Percentiles rank a stretch among this genome's conserved stretches.
phyloP scores from a whole-genome alignment of 371 early-diverging fungal species.

The Mucor piriformis region DNA sequence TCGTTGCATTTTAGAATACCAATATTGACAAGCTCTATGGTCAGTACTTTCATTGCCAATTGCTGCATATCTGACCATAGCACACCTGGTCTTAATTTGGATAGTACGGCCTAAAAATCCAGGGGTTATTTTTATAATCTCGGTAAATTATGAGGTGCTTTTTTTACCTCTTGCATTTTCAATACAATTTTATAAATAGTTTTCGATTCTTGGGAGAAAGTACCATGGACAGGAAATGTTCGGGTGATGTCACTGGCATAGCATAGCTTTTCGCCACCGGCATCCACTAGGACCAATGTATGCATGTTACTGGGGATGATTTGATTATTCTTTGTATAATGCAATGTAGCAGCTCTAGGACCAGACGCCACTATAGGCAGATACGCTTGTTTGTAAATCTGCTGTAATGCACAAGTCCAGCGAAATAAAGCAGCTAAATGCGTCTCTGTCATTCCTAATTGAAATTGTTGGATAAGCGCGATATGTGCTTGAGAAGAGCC shows the following conservation, averaged over 20 bases:
- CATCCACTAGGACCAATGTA: constrained; percentile 81
- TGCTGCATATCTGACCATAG: constrained; percentile 88
- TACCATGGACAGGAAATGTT: constrained; percentile 81
- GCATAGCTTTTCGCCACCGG: constrained; percentile 80
- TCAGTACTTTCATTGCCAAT: constrained; percentile 69
- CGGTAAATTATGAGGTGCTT: background rate
- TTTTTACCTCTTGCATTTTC: constrained; percentile 71
- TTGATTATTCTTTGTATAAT: constrained; percentile 56
- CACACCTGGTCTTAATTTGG: constrained; percentile 69
- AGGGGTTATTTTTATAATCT: background rate
- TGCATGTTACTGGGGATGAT: constrained; percentile 30
- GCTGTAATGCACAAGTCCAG: constrained; percentile 54
- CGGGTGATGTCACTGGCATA: constrained; percentile 92
- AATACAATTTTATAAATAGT: constrained; percentile 83
- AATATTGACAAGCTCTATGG: constrained; percentile 66
- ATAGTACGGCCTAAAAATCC: constrained; percentile 50
- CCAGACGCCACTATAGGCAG: constrained; percentile 67
- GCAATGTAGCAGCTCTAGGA: constrained; percentile 58
- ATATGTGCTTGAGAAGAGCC: constrained; percentile 53
- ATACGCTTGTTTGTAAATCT: constrained; percentile 53
- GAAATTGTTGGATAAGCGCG: constrained; percentile 44
- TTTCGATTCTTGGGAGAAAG: constrained; percentile 74
- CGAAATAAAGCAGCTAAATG: constrained; percentile 61
- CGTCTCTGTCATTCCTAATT: constrained; percentile 54
- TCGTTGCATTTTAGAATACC: constrained; percentile 62